Percentiles rank a stretch among this genome's conserved stretches.
phyloP scores from a whole-genome alignment of 208 protist species.

The Leishmania martiniquensis region DNA sequence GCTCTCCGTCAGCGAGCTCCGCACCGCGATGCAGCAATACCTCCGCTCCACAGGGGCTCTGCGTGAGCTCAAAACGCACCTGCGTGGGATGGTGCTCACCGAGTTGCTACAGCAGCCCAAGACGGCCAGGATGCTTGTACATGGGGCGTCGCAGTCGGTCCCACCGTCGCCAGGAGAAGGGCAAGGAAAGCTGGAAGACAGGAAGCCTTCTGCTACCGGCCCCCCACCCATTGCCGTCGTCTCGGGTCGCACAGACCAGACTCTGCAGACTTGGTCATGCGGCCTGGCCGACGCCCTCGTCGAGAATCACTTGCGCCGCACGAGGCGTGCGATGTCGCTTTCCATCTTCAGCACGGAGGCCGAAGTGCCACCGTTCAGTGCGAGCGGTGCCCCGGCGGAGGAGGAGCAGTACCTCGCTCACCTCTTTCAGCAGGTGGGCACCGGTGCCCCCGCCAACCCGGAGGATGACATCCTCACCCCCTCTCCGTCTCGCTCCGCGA shows the following conservation, averaged over 20 bases:
- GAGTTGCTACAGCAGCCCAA: constrained; percentile 66
- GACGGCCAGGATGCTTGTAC: constrained; percentile 24
- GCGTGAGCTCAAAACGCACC: constrained; percentile 82
- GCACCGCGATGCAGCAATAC: constrained; percentile 77
- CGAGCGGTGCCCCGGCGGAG: constrained; percentile 32
- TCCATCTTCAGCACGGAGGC: constrained; percentile 86
- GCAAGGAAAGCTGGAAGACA: constrained; percentile 6
- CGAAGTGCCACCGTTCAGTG: constrained; percentile 68
- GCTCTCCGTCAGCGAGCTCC: constrained; percentile 65
- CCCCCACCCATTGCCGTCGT: neutral
- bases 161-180: neutral
- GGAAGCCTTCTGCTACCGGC: neutral
- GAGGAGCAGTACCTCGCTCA: constrained; percentile 54
- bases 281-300: constrained; percentile 73
- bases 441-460: neutral
- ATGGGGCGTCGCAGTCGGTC: constrained; percentile 17
- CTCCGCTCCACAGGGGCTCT: constrained; percentile 71
- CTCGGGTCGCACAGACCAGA: constrained; percentile 16
- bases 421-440: constrained; percentile 33
- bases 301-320: constrained; percentile 84
- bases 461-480: constrained; percentile 35
- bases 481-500: constrained; percentile 17
- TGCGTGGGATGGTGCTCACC: constrained; percentile 77
- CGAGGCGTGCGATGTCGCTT: constrained; percentile 68
- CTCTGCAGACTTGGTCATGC: constrained; percentile 51